Base-by-base conservation (phyloP, 2,329 filamentous ascomycete species). In the Samsoniella hepiali region DNA sequence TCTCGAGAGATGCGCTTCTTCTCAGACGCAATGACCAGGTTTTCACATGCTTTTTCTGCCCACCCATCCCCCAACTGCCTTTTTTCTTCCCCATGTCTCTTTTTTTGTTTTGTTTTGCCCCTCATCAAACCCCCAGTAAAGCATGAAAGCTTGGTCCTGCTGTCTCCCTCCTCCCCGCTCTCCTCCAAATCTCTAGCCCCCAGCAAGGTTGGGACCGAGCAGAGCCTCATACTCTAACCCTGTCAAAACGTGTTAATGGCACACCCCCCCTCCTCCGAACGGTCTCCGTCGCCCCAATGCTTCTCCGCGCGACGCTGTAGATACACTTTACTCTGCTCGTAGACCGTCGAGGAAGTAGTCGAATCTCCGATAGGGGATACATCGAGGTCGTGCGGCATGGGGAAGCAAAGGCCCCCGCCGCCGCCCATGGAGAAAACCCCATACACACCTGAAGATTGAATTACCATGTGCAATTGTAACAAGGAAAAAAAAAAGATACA, bases 1-100 rank as follows among this genome's bases (percentile, higher is more conserved):
- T 58, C 36, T 55, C 9, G 27, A 4, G 36, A 40, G 38, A 49
- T 49, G 22, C 29, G 5, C 13, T 36, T 36, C 49, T 9, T 22
- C 49, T 17, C 36, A 44, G 38, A 56, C 53, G 53, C 53, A 32
- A 56, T 56, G 53, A 32, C 53, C 53, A 42, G 27, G 22, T 22
- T 13, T 42, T 56, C 53, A 56, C 53, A 56, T 56, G 53, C 53
- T 32, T 42, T 55, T 22, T 17, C 13, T 34, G 22, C 51, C 22
- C 40, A 42, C 38, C 13, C 38, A 40, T 40, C 38, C 15, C 9
- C 4, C 38, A 40, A 40, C 38, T 40, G 38, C 13, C 38, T 15
- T 5, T 31, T 32, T 9, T 15, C 2, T 31, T 6, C 8, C 32
- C 53, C 31, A 7, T n/a, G 27, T 56, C 53, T 56, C 27, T 5